phyloP scores from a whole-genome alignment of 371 early-diverging fungal species.

The Syncephalis fuscata region DNA sequence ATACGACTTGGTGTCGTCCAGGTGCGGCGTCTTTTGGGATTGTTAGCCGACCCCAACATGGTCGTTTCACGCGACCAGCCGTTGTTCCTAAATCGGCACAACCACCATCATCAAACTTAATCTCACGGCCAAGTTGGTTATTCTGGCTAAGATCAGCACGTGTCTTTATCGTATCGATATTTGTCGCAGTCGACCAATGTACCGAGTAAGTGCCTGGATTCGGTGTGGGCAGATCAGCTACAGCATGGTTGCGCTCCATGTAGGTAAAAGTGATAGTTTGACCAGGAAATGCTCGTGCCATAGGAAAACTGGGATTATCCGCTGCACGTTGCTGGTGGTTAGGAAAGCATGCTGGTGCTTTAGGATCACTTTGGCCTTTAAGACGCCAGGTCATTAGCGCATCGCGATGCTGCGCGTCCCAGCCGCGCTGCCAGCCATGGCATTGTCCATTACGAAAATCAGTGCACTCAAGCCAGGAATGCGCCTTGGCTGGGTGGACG shows the following conservation, averaged over 20 bases:
- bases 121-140: slow-evolving; percentile 5
- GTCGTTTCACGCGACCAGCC: not conserved
- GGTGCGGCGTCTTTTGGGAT: slow-evolving; percentile 10
- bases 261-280: slow-evolving; percentile 11
- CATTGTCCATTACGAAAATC: slow-evolving; percentile 1
- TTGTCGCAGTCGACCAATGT: not conserved
- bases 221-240: slow-evolving; percentile 5
- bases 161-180: slow-evolving; percentile 5
- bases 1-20: slow-evolving; percentile 14
- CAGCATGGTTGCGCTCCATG: slow-evolving; percentile 15
- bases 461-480: slow-evolving; percentile 6
- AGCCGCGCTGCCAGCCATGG: slow-evolving; percentile 2
- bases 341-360: slow-evolving; percentile 13
- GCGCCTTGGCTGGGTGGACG: not conserved
- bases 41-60: slow-evolving; percentile 13
- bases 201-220: slow-evolving; percentile 3
- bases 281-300: slow-evolving; percentile 9
- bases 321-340: slow-evolving; percentile 9
- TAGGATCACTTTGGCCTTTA: slow-evolving; percentile 6
- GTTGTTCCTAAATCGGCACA: slow-evolving; percentile 4
- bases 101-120: slow-evolving; percentile 2
- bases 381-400: slow-evolving; percentile 10
- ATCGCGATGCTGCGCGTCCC: slow-evolving; percentile 2
- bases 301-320: slow-evolving; percentile 12
- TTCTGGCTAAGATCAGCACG: slow-evolving; percentile 9